Percentiles rank a stretch among this genome's conserved stretches.
Evolutionary conservation across 1,139 yeast genomes (phyloP).

Genomic region (Pneumocystis sp.): DNA sequence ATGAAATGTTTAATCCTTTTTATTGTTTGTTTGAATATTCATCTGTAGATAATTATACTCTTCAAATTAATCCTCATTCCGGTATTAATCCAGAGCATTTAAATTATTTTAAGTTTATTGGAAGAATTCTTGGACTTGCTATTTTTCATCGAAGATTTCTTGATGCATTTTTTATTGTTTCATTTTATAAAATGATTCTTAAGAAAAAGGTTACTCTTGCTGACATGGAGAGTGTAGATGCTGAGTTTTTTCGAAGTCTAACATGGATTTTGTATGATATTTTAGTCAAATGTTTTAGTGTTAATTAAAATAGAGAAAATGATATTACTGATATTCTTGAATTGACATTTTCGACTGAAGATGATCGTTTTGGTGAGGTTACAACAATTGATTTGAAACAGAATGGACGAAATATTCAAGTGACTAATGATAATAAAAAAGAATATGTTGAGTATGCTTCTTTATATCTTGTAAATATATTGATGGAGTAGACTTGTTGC

Average conservation of each 20-base stretch:
- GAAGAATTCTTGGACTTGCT: slow-evolving; percentile 94
- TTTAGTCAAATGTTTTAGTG: neutral
- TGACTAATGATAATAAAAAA: slow-evolving; percentile 82
- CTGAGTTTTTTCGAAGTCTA: slow-evolving; percentile 84
- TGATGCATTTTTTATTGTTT: slow-evolving; percentile 97
- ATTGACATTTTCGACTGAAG: slow-evolving; percentile 85
- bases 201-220: slow-evolving; percentile 86
- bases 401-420: slow-evolving; percentile 74
- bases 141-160: slow-evolving; percentile 95
- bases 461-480: neutral
- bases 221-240: slow-evolving; percentile 98
- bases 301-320: slow-evolving; percentile 49
- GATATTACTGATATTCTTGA: slow-evolving; percentile 79
- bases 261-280: slow-evolving; percentile 35
- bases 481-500: slow-evolving; percentile 39
- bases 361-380: slow-evolving; percentile 88
- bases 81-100: slow-evolving; percentile 95
- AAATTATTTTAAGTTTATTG: slow-evolving; percentile 93
- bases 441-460: slow-evolving; percentile 61
- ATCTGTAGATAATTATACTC: slow-evolving; percentile 92
- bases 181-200: slow-evolving; percentile 93
- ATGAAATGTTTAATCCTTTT: slow-evolving; percentile 97
- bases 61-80: slow-evolving; percentile 96
- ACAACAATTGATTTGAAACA: slow-evolving; percentile 83
- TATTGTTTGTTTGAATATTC: slow-evolving; percentile 94